A percentile compares a stretch with the other conserved stretches of the same genome.
Evolutionary conservation across 2,329 filamentous ascomycete genomes (phyloP).

Genomic region (Elsinoe arachidis): DNA sequence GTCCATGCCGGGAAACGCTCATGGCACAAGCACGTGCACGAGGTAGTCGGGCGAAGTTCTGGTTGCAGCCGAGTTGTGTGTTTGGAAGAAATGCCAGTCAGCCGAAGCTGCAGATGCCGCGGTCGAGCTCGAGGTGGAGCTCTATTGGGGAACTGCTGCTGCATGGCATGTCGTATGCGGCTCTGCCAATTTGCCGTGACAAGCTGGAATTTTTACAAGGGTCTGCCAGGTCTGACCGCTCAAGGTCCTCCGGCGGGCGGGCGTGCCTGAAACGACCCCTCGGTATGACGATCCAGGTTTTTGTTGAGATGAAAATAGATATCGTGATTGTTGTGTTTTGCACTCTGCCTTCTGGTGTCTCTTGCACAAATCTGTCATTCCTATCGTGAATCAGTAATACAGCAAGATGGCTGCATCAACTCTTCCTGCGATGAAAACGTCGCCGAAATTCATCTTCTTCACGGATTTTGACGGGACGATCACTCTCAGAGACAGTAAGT

Average conservation of each 20-base stretch:
- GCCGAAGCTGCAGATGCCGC: background rate
- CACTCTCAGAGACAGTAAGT: constrained; percentile 60
- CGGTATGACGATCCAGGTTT: background rate
- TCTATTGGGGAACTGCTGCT: background rate
- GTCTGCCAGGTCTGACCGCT: background rate
- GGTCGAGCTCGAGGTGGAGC: background rate
- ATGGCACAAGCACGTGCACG: background rate
- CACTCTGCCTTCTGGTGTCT: background rate
- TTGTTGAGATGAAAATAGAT: constrained; percentile 12
- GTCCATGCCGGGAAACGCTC: background rate
- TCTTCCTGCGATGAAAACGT: constrained; percentile 41
- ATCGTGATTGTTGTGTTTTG: background rate
- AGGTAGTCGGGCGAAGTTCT: background rate
- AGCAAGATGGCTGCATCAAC: constrained; percentile 26
- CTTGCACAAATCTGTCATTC: background rate
- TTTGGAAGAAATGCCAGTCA: background rate
- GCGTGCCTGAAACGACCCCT: constrained; percentile 1
- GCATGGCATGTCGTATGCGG: constrained; percentile 1
- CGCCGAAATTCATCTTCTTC: constrained; percentile 93
- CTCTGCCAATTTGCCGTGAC: background rate
- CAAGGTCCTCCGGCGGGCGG: background rate
- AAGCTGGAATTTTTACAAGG: background rate
- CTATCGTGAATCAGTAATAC: background rate
- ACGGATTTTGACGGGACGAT: constrained; percentile 98
- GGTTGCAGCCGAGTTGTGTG: too few relatives aligned